A percentile compares a stretch with the other conserved stretches of the same genome.
These are phyloP conservation scores for Tilletia setariae DNA, from an alignment of 1,284 basidiomycete genomes.

Conservation along the genomic window DNA sequence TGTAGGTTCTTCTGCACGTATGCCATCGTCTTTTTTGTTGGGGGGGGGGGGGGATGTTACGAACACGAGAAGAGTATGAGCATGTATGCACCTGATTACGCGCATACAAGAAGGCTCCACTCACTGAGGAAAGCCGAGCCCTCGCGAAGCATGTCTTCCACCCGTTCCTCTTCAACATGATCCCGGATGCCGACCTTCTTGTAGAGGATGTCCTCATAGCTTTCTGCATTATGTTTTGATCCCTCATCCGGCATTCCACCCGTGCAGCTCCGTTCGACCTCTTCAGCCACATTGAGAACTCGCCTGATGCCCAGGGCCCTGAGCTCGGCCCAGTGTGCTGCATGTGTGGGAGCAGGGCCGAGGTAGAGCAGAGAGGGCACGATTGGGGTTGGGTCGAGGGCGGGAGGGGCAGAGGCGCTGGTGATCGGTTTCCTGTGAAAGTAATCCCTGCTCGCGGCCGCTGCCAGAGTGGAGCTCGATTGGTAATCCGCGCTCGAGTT, in stretches of 20 bases:
- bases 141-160: constrained; percentile 13
- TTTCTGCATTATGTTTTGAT: background rate
- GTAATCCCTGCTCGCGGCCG: background rate
- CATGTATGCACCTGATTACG: background rate
- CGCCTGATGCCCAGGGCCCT: constrained; percentile 1
- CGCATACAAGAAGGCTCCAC: background rate
- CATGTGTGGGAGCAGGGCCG: background rate
- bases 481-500: constrained; percentile 3
- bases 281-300: constrained; percentile 14
- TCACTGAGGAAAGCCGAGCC: constrained; percentile 10
- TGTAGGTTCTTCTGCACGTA: background rate
- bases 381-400: constrained; percentile 10
- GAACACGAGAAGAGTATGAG: background rate
- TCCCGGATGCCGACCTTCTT: constrained; percentile 15
- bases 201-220: background rate
- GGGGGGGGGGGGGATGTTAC: too few relatives aligned
- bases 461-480: background rate
- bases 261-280: background rate
- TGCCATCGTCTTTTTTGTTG: constrained; percentile 1
- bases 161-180: constrained; percentile 9
- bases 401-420: background rate
- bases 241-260: background rate
- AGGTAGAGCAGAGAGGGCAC: constrained; percentile 14
- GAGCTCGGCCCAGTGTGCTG: constrained; percentile 8
- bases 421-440: background rate